Conservation (phyloP, 345 rosid genomes). For the Salix dunnii region DNA sequence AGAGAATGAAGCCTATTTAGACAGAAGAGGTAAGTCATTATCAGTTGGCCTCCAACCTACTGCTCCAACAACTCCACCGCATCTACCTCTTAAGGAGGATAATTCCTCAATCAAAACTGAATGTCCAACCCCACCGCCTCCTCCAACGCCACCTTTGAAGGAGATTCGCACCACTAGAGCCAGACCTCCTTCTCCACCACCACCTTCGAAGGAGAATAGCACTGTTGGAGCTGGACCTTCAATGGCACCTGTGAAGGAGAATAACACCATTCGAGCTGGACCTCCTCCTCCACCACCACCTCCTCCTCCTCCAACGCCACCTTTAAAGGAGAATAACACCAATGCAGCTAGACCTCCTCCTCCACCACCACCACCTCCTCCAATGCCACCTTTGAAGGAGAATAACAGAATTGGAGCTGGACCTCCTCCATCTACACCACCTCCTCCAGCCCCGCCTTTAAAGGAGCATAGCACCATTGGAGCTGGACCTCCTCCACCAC, state of each 20-base stretch:
- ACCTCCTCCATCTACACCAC: conserved; percentile 19
- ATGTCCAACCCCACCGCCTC: conserved; percentile 2
- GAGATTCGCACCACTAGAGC: background rate
- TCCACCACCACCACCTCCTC: conserved; percentile 26
- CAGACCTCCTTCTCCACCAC: conserved; percentile 7
- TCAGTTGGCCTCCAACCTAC: background rate
- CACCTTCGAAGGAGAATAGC: conserved; percentile 8
- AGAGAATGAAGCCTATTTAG: conserved; percentile 13
- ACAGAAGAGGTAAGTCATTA: conserved; percentile 12
- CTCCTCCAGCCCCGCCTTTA: conserved; percentile 24
- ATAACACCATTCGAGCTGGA: background rate
- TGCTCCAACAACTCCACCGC: conserved; percentile 13
- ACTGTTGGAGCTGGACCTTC: background rate
- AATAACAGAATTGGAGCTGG: background rate
- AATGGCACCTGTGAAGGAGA: conserved; percentile 10
- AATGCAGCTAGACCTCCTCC: conserved; percentile 9
- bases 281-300: conserved; percentile 5
- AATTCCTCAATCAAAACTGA: background rate
- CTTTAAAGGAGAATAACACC: conserved; percentile 6
- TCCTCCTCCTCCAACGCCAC: conserved; percentile 2
- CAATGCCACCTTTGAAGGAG: conserved; percentile 15
- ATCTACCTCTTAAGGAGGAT: conserved; percentile 2
- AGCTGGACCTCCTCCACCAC: conserved; percentile 29
- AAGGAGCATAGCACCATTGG: conserved; percentile 22
- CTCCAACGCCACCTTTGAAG: conserved; percentile 4